These are phyloP conservation scores for Trichoderma sp. DNA, from an alignment of 2,329 filamentous ascomycete genomes.

Conservation along the genomic window DNA sequence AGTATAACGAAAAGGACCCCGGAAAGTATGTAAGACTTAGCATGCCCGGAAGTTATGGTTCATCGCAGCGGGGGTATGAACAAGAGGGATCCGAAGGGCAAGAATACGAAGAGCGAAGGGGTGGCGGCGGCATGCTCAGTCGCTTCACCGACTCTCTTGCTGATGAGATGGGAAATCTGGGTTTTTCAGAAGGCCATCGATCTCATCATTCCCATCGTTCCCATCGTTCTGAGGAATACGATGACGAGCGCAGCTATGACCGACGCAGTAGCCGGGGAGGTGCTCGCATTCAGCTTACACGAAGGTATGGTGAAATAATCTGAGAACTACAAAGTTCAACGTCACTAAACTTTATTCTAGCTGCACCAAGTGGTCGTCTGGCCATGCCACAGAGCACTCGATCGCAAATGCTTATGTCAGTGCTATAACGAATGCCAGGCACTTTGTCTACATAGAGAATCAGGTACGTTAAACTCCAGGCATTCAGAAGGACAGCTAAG, in stretches of 20 bases:
- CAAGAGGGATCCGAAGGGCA: not conserved
- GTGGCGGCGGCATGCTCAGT: not conserved
- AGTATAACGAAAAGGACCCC: constrained; percentile 62
- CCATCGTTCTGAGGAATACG: not conserved
- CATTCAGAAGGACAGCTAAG: rapidly evolving
- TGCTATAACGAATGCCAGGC: constrained; percentile 65
- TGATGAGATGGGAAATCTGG: constrained; percentile 16
- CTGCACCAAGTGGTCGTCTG: constrained; percentile 53
- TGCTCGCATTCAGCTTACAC: constrained; percentile 51
- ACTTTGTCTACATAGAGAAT: constrained; percentile 81
- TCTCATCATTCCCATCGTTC: not conserved
- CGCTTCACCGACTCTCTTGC: not conserved
- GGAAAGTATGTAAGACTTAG: constrained; percentile 52
- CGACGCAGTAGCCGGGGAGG: constrained; percentile 27
- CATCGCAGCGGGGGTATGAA: constrained; percentile 20
- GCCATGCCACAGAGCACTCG: constrained; percentile 65
- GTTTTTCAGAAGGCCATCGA: not conserved
- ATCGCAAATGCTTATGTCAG: constrained; percentile 84
- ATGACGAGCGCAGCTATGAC: not conserved
- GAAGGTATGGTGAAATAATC: constrained; percentile 43
- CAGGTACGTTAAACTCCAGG: constrained; percentile 43
- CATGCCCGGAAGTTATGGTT: constrained; percentile 32
- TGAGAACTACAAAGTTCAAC: not conserved
- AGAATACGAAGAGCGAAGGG: not conserved
- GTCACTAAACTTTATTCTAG: constrained; percentile 32